Conservation (phyloP, 2,329 filamentous ascomycete genomes). For the Pseudopyricularia cyperi region DNA sequence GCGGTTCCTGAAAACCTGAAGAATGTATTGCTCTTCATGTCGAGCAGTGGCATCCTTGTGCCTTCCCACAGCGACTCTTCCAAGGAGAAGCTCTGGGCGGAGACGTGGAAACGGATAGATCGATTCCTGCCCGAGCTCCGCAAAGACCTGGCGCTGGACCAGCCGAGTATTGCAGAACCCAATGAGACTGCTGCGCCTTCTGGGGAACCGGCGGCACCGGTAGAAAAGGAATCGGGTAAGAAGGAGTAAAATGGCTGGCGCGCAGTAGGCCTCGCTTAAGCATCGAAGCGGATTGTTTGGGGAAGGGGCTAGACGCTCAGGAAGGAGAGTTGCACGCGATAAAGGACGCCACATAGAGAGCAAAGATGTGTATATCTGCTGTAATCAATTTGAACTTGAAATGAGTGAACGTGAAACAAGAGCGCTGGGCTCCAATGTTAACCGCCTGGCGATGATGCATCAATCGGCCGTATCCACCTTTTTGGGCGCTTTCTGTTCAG, state of each 20-base stretch:
- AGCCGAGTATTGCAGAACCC: constrained; percentile 10
- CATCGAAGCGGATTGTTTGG: not conserved
- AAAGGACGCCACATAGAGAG: not conserved
- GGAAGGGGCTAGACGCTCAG: not conserved
- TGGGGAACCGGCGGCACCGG: not conserved
- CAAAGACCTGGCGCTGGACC: constrained; percentile 42
- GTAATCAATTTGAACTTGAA: not conserved
- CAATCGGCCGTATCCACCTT: no score
- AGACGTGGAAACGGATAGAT: constrained; percentile 54
- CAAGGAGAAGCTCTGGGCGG: constrained; percentile 44
- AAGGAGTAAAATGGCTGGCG: not conserved
- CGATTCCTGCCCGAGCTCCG: constrained; percentile 49
- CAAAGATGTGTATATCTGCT: not conserved
- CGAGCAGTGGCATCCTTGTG: constrained; percentile 72
- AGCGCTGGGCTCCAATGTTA: no score
- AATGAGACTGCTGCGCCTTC: not conserved
- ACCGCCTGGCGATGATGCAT: no score
- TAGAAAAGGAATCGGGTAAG: not conserved
- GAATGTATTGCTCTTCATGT: constrained; percentile 93
- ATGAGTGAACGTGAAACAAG: no score
- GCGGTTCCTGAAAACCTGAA: constrained; percentile 91
- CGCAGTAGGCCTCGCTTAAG: no score
- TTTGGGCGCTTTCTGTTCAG: no score
- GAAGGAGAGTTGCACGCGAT: not conserved
- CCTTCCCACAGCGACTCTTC: constrained; percentile 46